A percentile compares a stretch with the other conserved stretches of the same genome.
phyloP scores from a whole-genome alignment of 2,329 filamentous ascomycete species.

The Alternaria sp. region DNA sequence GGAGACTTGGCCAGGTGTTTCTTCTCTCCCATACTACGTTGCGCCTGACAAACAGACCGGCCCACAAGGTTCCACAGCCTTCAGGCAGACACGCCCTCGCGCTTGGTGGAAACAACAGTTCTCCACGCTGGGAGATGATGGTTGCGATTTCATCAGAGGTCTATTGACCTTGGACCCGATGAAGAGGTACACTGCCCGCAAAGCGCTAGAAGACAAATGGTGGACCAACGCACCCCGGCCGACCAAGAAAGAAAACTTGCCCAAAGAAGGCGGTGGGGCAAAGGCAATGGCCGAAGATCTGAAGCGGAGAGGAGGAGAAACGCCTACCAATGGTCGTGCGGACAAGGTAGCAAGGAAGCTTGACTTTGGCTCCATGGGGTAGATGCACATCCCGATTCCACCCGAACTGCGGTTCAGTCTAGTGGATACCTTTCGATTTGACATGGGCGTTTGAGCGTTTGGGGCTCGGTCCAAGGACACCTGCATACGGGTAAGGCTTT shows the following conservation, averaged over 20 bases:
- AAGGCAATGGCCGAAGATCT: constrained; percentile 84
- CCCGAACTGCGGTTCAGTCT: constrained; percentile 1
- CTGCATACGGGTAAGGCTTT: constrained; percentile 12
- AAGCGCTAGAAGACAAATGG: constrained; percentile 83
- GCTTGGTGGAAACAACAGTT: constrained; percentile 81
- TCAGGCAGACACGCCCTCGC: constrained; percentile 69
- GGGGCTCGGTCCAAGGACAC: constrained; percentile 6
- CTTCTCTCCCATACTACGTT: constrained; percentile 80
- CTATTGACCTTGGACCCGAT: constrained; percentile 88
- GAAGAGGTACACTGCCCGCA: constrained; percentile 77
- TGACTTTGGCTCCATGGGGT: constrained; percentile 42
- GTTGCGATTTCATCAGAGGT: constrained; percentile 86
- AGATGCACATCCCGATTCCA: constrained; percentile 4
- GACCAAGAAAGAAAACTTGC: constrained; percentile 81
- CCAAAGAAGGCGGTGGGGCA: constrained; percentile 73
- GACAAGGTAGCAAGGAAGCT: constrained; percentile 84
- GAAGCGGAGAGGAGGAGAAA: constrained; percentile 75
- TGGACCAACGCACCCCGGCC: constrained; percentile 86
- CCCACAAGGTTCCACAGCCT: constrained; percentile 40
- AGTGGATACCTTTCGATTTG: constrained; percentile 4
- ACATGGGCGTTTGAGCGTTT: constrained; percentile 14
- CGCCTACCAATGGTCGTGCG: constrained; percentile 64
- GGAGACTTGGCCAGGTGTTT: constrained; percentile 94
- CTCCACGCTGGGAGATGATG: constrained; percentile 78
- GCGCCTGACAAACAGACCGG: constrained; percentile 60